A percentile compares a stretch with the other conserved stretches of the same genome.
Evolutionary conservation across 441 rosid genomes (phyloP).

Genomic region (Hypseocharis bilobata): DNA sequence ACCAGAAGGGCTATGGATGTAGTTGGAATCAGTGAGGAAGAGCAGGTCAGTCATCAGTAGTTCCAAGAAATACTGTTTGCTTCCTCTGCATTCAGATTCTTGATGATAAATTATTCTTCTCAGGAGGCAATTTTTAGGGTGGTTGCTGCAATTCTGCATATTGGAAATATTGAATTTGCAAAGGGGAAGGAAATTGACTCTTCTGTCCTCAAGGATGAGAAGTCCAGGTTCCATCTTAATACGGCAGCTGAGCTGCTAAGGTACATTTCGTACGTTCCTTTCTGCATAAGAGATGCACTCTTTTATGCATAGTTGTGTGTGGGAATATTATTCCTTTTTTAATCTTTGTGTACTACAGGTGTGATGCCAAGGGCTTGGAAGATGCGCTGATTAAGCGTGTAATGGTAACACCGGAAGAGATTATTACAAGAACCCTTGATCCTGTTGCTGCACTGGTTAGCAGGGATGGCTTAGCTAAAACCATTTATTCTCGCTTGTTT

Average conservation of each 20-base stretch:
- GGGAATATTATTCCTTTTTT: constrained; percentile 18
- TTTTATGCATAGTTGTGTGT: constrained; percentile 12
- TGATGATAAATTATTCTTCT: constrained; percentile 22
- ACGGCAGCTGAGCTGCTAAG: constrained; percentile 73
- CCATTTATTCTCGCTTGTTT: constrained; percentile 88
- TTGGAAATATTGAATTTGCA: constrained; percentile 83
- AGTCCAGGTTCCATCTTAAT: constrained; percentile 75
- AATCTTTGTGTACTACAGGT: constrained; percentile 39
- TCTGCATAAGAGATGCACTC: constrained; percentile 3
- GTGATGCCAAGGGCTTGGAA: constrained; percentile 89
- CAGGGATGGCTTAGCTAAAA: constrained; percentile 98
- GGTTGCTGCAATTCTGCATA: constrained; percentile 90
- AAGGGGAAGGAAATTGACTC: constrained; percentile 88
- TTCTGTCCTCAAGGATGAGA: constrained; percentile 82
- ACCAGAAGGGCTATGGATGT: constrained; percentile 98
- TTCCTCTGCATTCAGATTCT: constrained; percentile 20
- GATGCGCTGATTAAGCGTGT: constrained; percentile 95
- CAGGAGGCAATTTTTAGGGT: constrained; percentile 95
- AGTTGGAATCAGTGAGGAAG: constrained; percentile 91
- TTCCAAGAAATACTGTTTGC: constrained; percentile 10
- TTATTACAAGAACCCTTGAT: constrained; percentile 95
- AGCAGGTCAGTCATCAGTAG: constrained; percentile 54
- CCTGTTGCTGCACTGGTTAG: constrained; percentile 74
- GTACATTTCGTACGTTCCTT: constrained; percentile 31
- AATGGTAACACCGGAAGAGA: constrained; percentile 99